phyloP scores from a whole-genome alignment of 2,329 filamentous ascomycete species.

The Tolypocladium amazonense region DNA sequence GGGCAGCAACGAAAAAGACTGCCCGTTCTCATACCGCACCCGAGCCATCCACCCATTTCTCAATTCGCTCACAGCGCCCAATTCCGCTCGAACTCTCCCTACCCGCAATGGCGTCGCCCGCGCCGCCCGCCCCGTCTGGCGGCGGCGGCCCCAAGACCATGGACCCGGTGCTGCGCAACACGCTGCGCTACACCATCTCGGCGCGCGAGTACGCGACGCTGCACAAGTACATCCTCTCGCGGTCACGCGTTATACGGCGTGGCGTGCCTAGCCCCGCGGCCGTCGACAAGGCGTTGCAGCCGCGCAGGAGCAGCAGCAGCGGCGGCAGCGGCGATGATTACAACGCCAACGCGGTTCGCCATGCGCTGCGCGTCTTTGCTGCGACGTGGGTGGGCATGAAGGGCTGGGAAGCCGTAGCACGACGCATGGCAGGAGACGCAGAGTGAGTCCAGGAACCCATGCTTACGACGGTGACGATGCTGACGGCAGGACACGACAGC shows the following conservation, averaged over 20 bases:
- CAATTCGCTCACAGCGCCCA: neutral
- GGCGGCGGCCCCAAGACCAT: constrained; percentile 13
- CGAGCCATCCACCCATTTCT: neutral
- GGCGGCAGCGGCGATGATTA: constrained; percentile 47
- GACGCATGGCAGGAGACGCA: constrained; percentile 31
- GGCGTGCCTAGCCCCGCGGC: constrained; percentile 44
- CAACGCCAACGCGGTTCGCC: constrained; percentile 59
- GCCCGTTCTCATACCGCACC: neutral
- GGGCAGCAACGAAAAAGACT: neutral
- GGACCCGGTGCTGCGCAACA: constrained; percentile 73
- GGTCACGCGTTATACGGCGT: constrained; percentile 47
- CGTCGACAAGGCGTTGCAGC: constrained; percentile 32
- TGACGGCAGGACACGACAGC: constrained; percentile 5
- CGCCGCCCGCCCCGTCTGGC: neutral
- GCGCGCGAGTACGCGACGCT: constrained; percentile 77
- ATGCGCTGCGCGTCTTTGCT: constrained; percentile 61
- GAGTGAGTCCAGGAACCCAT: constrained; percentile 26
- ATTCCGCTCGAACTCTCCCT: too few relatives aligned
- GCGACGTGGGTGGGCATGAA: constrained; percentile 54
- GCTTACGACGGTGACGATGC: neutral
- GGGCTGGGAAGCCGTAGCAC: constrained; percentile 43
- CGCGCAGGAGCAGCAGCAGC: constrained; percentile 13
- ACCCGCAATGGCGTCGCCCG: neutral
- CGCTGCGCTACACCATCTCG: constrained; percentile 76
- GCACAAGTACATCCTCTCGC: constrained; percentile 72